Conservation (phyloP, 805 yeast genomes). For the Kuraishia ogatae region DNA sequence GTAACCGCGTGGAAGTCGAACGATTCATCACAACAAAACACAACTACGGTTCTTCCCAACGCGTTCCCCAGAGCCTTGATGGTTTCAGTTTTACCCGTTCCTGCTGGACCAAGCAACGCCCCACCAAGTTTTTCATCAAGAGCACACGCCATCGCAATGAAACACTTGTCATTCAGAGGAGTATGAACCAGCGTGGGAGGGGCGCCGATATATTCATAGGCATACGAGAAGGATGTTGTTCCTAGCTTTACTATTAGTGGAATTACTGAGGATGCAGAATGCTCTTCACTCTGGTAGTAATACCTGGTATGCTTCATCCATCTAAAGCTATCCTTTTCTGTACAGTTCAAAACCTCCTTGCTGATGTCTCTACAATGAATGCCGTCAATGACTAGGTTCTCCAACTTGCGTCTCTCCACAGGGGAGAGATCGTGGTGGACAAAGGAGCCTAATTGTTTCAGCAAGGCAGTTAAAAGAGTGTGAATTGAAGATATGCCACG, state of each 20-base stretch:
- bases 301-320: conserved; percentile 34
- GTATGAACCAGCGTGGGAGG: conserved; percentile 71
- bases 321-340: not conserved
- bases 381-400: conserved; percentile 57
- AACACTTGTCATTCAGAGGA: conserved; percentile 58
- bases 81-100: conserved; percentile 94
- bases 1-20: conserved; percentile 78
- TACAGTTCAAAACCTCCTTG: conserved; percentile 12
- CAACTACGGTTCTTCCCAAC: conserved; percentile 74
- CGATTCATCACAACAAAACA: conserved; percentile 86
- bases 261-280: conserved; percentile 8
- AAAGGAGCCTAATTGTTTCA: not conserved
- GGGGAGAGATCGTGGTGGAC: not conserved
- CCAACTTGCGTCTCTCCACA: conserved; percentile 33
- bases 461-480: not conserved
- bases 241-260: conserved; percentile 44
- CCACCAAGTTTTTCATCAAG: conserved; percentile 74
- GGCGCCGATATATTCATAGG: conserved; percentile 76
- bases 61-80: conserved; percentile 76
- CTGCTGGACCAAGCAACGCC: conserved; percentile 92
- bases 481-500: not conserved
- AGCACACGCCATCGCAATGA: conserved; percentile 65
- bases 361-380: conserved; percentile 46
- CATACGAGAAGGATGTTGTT: conserved; percentile 46
- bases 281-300: conserved; percentile 12